Evolutionary conservation across 2,329 filamentous ascomycete genomes (phyloP), one percentile per base, ranked within the genome.

Genomic region (Penicillium sp.): DNA sequence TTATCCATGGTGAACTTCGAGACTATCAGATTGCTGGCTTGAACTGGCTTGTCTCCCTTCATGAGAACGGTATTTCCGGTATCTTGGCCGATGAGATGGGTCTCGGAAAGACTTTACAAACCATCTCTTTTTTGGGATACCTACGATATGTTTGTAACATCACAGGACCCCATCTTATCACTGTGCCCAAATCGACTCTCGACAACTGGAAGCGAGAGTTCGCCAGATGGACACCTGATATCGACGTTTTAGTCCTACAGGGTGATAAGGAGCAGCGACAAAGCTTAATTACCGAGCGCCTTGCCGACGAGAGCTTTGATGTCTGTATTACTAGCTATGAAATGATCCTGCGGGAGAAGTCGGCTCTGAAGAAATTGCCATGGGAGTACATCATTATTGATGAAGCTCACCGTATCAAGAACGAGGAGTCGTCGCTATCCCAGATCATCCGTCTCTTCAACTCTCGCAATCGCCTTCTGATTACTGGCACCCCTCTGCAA

Each of bases 301-400:
- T 99, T n/a, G 81, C 95, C 15, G 90, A 95, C 53, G 91, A 97
- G 71, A 90, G 96, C 60, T 99, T 99, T 63, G 94, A 99, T 66
- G 93, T 97, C 15, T 97, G 93, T 76, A 90, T 99, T 69, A 99
- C 94, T 12, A 97, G 92, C 71, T 99, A 99, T 76, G 94, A 99
- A 73, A 97, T 99, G 93, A 91, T 99, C 53, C 80, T 99, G 10
- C 86, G 94, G 51, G 94, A 99, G 70, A 97, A 99, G 77, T 81
- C 89, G 1, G 91, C 96, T 62, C 75, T 99, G 61, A 96, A 94
- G 77, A 97, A 97, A 73, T 96, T 99, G 71, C 92, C 94, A 0
- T 99, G 94, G 94, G 93, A 99, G 72, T 99, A 99, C 74, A 99
- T 99, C 73, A 96, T 99, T 62, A 96, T 99, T 59, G 94, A 99